These are phyloP conservation scores for Sordariomycetes sp. DNA, from an alignment of 2,329 filamentous ascomycete genomes.

Conservation along the genomic window DNA sequence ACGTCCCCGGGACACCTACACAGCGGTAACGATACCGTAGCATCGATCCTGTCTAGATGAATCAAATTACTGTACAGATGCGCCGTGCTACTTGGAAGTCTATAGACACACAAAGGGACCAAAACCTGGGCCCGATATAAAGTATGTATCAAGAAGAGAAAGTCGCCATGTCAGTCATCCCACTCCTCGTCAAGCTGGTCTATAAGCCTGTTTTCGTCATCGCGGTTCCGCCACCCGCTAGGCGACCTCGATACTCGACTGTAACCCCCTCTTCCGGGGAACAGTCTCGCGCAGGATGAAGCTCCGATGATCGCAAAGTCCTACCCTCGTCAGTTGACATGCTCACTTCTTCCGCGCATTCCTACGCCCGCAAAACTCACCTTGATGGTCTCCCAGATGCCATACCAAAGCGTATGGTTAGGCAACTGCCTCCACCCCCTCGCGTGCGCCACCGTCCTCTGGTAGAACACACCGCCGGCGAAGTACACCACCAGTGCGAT, in stretches of 20 bases:
- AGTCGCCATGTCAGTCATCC: slow-evolving; percentile 52
- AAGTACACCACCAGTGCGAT: slow-evolving; percentile 79
- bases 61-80: neutral
- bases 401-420: slow-evolving; percentile 88
- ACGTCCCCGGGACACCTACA: no score
- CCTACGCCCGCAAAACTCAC: slow-evolving; percentile 39
- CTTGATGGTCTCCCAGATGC: slow-evolving; percentile 73
- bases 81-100: neutral
- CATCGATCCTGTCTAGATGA: no score
- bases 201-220: slow-evolving; percentile 89
- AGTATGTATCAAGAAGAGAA: neutral
- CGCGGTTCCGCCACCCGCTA: slow-evolving; percentile 39
- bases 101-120: neutral
- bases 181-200: slow-evolving; percentile 96
- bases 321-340: slow-evolving; percentile 20
- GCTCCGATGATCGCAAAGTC: slow-evolving; percentile 58
- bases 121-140: neutral
- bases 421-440: slow-evolving; percentile 91
- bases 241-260: slow-evolving; percentile 48
- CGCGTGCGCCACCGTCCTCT: slow-evolving; percentile 87
- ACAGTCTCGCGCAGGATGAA: slow-evolving; percentile 56
- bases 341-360: neutral
- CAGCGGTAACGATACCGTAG: no score
- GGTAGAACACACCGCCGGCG: slow-evolving; percentile 88
- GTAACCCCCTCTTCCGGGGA: slow-evolving; percentile 56